Evolutionary conservation across 345 rosid genomes (phyloP).

Genomic region (Geranium rotundifolium): DNA sequence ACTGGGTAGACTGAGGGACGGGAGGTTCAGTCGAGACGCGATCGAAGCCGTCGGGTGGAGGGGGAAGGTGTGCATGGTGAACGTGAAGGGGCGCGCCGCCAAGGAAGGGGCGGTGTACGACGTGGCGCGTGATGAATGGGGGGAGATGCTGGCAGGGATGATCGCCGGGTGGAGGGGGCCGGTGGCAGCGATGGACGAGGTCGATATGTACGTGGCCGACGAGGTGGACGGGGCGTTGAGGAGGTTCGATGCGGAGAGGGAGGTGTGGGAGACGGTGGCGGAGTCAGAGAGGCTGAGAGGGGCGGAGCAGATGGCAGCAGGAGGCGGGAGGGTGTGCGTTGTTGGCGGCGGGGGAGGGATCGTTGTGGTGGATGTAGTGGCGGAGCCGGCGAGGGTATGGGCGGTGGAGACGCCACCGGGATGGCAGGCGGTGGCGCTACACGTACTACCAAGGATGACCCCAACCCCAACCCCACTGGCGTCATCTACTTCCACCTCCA

Average conservation of each 20-base stretch:
- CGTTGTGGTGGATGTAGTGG: slow-evolving; percentile 30
- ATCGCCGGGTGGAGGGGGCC: slow-evolving; percentile 44
- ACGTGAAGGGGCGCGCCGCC: slow-evolving; percentile 25
- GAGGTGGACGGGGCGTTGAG: slow-evolving; percentile 26
- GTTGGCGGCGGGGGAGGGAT: slow-evolving; percentile 13
- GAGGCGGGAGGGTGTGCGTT: slow-evolving; percentile 32
- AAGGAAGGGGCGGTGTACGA: slow-evolving; percentile 35
- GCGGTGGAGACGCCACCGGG: slow-evolving; percentile 23
- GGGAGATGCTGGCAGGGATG: slow-evolving; percentile 38
- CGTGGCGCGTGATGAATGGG: slow-evolving; percentile 20
- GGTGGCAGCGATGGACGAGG: slow-evolving; percentile 42
- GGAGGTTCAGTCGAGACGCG: slow-evolving; percentile 38
- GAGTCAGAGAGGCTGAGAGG: slow-evolving; percentile 19
- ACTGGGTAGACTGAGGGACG: slow-evolving; percentile 19
- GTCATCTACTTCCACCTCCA: too few relatives aligned
- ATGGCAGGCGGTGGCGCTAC: slow-evolving; percentile 21
- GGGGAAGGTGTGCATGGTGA: slow-evolving; percentile 44
- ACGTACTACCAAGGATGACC: slow-evolving; percentile 36
- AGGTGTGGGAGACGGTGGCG: slow-evolving; percentile 24
- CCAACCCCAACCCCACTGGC: too few relatives aligned
- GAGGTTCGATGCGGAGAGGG: slow-evolving; percentile 23
- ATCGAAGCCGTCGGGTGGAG: slow-evolving; percentile 41
- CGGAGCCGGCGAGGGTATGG: slow-evolving; percentile 15
- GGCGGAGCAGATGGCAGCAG: slow-evolving; percentile 32
- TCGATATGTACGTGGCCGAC: slow-evolving; percentile 27